phyloP scores from a whole-genome alignment of 352 stramenopile genomes.

The Globisporangium uncinulatum region DNA sequence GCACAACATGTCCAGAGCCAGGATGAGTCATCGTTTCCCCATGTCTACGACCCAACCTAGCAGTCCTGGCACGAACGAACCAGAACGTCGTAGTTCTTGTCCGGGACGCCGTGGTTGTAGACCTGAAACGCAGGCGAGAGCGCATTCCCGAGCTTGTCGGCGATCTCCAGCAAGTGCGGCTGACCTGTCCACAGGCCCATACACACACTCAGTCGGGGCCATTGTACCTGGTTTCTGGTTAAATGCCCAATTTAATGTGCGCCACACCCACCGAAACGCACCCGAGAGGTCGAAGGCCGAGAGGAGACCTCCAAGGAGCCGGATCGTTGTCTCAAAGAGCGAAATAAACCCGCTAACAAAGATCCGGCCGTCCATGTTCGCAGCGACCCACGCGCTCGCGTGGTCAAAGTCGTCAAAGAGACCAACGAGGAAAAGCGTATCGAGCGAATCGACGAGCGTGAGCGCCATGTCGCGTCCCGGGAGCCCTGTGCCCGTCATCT shows the following conservation, averaged over 20 bases:
- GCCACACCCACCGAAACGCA: conserved; percentile 2
- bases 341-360: conserved; percentile 57
- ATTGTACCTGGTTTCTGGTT: too few species aligned
- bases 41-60: not conserved
- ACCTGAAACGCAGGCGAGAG: conserved; percentile 52
- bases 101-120: conserved; percentile 47
- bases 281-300: conserved; percentile 64
- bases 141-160: conserved; percentile 55
- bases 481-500: conserved; percentile 47
- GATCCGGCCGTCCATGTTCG: conserved; percentile 64
- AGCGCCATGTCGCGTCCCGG: conserved; percentile 69
- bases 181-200: conserved; percentile 20
- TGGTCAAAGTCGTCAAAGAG: conserved; percentile 77
- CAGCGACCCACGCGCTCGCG: conserved; percentile 55
- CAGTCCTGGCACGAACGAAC: conserved; percentile 13
- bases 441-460: conserved; percentile 72
- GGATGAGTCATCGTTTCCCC: not conserved
- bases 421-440: conserved; percentile 69
- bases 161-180: conserved; percentile 46
- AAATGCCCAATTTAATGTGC: too few species aligned
- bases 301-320: conserved; percentile 62
- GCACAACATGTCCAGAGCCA: not conserved
- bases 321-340: conserved; percentile 81
- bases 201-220: conserved; percentile 1
- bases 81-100: conserved; percentile 64